Evolutionary conservation across 306 rosid species (phyloP), one percentile per base, ranked within the genome.

Genomic region (Adenanthera pavonina): DNA sequence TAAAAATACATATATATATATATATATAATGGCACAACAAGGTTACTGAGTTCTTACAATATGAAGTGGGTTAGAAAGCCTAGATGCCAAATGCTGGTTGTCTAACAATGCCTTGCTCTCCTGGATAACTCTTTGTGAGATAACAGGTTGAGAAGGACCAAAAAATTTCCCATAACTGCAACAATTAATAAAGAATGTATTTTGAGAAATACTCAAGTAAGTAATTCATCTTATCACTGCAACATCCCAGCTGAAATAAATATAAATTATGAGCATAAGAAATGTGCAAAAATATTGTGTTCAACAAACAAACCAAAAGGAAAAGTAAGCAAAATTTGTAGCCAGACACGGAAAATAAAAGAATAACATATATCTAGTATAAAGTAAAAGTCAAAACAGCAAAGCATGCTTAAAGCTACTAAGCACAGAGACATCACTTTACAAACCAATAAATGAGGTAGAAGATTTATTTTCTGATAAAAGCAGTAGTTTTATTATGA

Each of bases 81-180:
- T 89, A 61, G 97, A 56, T 12, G 90, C 60, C 89, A 92, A 85
- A 74, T 94, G 94, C 69, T 87, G 86, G 80, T 81, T 94, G 86
- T 90, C 97, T 81, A 92, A 72, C 72, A 94, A 69, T 1, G 97
- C 92, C 87, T 91, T 92, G 94, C 97, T 91, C 90, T 94, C 98
- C 85, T 92, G 97, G 69, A 94, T 94, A 48, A 94, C 98, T 89
- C 98, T 84, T 48, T 87, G 90, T 51, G 98, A 88, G 77, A 94
- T 91, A 79, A 88, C 88, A 25, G 98, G 97, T 81, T 89, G 91
- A 77, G 97, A 90, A 46, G 97, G 94, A 56, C 97, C 98, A 81
- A 94, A 94, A 88, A 94, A 94, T 11, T 97, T 91, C 36, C 98
- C 98, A 79, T 77, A 94, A 86, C 98, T 94, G 97, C 91, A 86